Base-by-base conservation (phyloP, 495 filamentous ascomycete species). In the Podospora pseudocomata region DNA sequence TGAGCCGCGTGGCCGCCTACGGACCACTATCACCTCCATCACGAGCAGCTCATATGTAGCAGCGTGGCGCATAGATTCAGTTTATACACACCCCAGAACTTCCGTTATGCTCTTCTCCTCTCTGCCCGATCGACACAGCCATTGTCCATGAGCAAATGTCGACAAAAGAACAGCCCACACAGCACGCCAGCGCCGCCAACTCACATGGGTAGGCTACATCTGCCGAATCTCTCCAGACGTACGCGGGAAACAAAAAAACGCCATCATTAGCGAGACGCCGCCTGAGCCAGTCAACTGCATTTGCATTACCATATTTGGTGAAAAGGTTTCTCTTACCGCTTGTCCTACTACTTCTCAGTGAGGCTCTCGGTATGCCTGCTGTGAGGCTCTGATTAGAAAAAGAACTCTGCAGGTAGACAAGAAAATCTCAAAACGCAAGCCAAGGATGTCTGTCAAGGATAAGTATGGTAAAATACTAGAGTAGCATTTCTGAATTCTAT, bases 221-320 rank as follows among this genome's bases (percentile, higher is more conserved):
- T 49, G 13, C 39, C 39, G 13, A 49, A 13, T 49, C 13, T 49
- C 13, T 16, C 39, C 5, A 49, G 18, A 49, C 39, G 39, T 49
- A 11, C 39, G 39, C 0, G 15, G 5, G 15, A 11, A 49, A 11
- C 6, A 18, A 16, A 49, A 6, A 9, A 49, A 49, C 15, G 0
- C 39, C 39, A 5, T 11, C 39, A 5, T 16, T 13, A 49, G 39
- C 39, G 39, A 49, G 7, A 58, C 55, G 55, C 55, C 55, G 19
- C 55, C 55, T 58, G 55, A 23, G 55, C 55, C 55, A 20, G 55
- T 58, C n/a, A 23, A 26, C n/a, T 58, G 55, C 55, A 20, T 58
- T 58, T 58, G 39, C 39, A 23, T 23, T 23, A 23, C 23, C 23
- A 49, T 49, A 16, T 49, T 16, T 13, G 7, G 39, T 49, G 39